Conservation (phyloP, 1,284 basidiomycete genomes). For the Rhodotorula sp. region DNA sequence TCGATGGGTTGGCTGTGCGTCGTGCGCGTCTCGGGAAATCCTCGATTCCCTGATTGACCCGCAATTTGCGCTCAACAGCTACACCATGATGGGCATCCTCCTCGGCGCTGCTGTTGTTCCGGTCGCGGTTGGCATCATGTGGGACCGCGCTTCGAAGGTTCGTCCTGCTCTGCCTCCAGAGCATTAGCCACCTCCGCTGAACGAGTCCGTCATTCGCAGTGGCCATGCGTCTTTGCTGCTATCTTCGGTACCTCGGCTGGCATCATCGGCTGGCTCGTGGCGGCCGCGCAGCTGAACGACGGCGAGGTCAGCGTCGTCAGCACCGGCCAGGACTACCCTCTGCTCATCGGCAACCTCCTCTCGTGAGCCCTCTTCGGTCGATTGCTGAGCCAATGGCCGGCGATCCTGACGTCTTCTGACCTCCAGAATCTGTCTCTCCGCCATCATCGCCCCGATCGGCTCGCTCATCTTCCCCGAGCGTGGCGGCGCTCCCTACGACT, state of each 20-base stretch:
- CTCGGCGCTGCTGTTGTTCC: constrained; percentile 76
- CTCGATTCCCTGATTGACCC: no score
- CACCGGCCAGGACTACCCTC: constrained; percentile 50
- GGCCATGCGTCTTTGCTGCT: constrained; percentile 68
- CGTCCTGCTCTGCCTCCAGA: no score
- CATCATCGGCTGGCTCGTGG: constrained; percentile 78
- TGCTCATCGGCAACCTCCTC: constrained; percentile 38
- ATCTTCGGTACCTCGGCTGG: neutral
- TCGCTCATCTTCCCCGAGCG: constrained; percentile 72
- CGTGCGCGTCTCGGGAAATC: neutral
- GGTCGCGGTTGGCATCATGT: constrained; percentile 77
- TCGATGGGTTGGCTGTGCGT: constrained; percentile 71
- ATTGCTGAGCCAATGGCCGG: neutral
- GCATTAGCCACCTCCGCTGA: neutral
- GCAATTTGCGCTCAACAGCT: neutral
- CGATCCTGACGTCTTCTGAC: neutral
- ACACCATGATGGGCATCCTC: constrained; percentile 53
- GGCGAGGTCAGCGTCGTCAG: constrained; percentile 69
- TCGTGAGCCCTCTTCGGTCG: neutral
- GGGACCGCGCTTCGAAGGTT: constrained; percentile 56
- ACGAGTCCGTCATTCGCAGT: constrained; percentile 57
- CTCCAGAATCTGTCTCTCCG: constrained; percentile 54
- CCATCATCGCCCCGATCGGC: constrained; percentile 66
- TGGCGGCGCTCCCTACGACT: constrained; percentile 60
- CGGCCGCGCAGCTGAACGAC: constrained; percentile 68